Base-by-base conservation (phyloP, 768 basidiomycete species). In the Sutorius australiensis region DNA sequence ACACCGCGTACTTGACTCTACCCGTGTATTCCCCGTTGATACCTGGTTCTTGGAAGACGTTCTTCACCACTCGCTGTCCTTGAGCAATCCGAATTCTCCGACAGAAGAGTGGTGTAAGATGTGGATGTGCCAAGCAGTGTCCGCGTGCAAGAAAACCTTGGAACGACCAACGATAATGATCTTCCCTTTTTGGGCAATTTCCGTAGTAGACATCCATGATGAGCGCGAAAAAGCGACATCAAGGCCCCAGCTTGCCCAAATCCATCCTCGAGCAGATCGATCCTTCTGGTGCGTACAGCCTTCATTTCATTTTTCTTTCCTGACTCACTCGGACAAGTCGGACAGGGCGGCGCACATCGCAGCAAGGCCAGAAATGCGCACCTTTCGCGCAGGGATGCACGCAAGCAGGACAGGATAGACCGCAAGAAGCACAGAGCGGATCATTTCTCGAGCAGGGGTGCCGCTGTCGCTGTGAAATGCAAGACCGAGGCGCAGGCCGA, bases 391-490 rank as follows among this genome's bases (percentile, higher is more conserved):
- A 89, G 83, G 65, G 86, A 86, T 44, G 64, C 77, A 13, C 73
- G 88, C 39, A 90, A 85, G 64, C 77, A 83, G 59, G 79, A 78
- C 28, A 77, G 87, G n/a, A 54, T 72, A 1, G 74, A 73, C 41
- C 75, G 75, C 46, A 92, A 88, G 65, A 76, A 80, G 61, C 78
- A 80, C 41, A 89, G 81, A 61, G 83, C 85, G 0, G 72, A 77
- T 36, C 80, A 78, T 62, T 86, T 86, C 66, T 73, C 78, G 5
- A 65, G 67, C 9, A 46, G 34, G 14, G 55, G 55, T 31, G 53
- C 55, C 38, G 55, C 56, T 31, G 53, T 56, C 38, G 36, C 24
- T 37, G 63, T 75, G 50, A 78, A 82, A 47, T 67, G 65, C 36
- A 69, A 64, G 17, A 73, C 75, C 3, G 75, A 78, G 32, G 64